Evolutionary conservation across 192 early-diverging fungal species (phyloP), one percentile per base, ranked within the genome.

Genomic region (Lobosporangium transversale): DNA sequence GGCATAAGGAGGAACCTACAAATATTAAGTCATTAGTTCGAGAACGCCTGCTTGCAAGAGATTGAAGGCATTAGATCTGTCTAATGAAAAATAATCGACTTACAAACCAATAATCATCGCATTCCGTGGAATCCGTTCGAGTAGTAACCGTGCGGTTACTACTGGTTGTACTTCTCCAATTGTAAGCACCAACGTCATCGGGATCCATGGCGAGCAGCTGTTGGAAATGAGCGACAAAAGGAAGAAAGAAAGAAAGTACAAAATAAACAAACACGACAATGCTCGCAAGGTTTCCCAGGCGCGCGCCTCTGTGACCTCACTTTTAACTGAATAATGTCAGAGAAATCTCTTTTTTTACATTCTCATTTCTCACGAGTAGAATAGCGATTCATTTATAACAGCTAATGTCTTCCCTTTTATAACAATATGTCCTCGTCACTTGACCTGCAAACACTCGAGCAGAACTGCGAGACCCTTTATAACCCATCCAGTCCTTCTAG

Each of bases 51-150:
- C n/a, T n/a, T n/a, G n/a, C n/a, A n/a, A n/a, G n/a, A n/a, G n/a
- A n/a, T n/a, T n/a, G n/a, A n/a, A n/a, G n/a, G n/a, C n/a, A n/a
- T n/a, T n/a, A n/a, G n/a, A 36, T 62, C 33, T 17, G 0, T 18
- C 32, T 2, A 24, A 21, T 10, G 24, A n/a, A 6, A 20, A 27
- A 17, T 29, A 27, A 18, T 37, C 35, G 44, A 74, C 73, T 6
- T 58, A 76, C 73, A 60, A 76, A 62, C 73, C 73, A 76, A 21
- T 67, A 62, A 31, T 67, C 65, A 23, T 66, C 33, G 44, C 63
- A 66, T 32, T 51, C 51, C 20, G 23, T 27, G 31, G 11, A 4
- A n/a, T n/a, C n/a, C n/a, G n/a, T n/a, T n/a, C n/a, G n/a, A n/a
- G n/a, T n/a, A n/a, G n/a, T n/a, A n/a, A n/a, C n/a, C n/a, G n/a